phyloP scores from a whole-genome alignment of 2,329 filamentous ascomycete species.

The Arthrobotrys iridis region DNA sequence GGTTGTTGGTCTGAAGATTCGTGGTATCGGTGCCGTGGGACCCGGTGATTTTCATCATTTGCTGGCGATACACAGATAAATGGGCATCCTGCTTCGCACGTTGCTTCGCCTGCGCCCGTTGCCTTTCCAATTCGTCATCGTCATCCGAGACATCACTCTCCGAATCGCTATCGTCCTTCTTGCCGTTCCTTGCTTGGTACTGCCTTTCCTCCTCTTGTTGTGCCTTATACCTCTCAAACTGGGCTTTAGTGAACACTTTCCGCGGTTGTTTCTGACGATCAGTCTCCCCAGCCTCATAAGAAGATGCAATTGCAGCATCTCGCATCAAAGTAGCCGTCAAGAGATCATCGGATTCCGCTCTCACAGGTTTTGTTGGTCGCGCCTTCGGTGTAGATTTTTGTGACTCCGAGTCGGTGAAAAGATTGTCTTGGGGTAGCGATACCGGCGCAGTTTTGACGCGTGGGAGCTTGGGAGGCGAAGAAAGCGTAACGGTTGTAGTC shows the following conservation, averaged over 20 bases:
- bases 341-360: constrained; percentile 56
- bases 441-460: constrained; percentile 45
- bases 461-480: constrained; percentile 38
- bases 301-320: constrained; percentile 64
- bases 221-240: constrained; percentile 83
- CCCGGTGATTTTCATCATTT: constrained; percentile 96
- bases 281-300: constrained; percentile 62
- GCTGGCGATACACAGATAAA: constrained; percentile 86
- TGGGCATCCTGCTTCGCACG: constrained; percentile 89
- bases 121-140: constrained; percentile 75
- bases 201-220: constrained; percentile 75
- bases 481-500: constrained; percentile 39
- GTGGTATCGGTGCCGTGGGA: constrained; percentile 60
- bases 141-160: constrained; percentile 68
- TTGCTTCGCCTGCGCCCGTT: constrained; percentile 77
- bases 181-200: constrained; percentile 62
- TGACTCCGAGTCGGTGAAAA: constrained; percentile 45
- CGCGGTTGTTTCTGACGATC: constrained; percentile 64
- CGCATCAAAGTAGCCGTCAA: constrained; percentile 62
- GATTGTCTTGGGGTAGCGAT: constrained; percentile 28
- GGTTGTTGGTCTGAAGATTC: constrained; percentile 28
- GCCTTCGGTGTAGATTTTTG: constrained; percentile 56
- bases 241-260: constrained; percentile 88
- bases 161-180: constrained; percentile 63
- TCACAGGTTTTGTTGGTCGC: constrained; percentile 52